Conservation (phyloP, 805 yeast species). For the Yamadazyma insecticola region DNA sequence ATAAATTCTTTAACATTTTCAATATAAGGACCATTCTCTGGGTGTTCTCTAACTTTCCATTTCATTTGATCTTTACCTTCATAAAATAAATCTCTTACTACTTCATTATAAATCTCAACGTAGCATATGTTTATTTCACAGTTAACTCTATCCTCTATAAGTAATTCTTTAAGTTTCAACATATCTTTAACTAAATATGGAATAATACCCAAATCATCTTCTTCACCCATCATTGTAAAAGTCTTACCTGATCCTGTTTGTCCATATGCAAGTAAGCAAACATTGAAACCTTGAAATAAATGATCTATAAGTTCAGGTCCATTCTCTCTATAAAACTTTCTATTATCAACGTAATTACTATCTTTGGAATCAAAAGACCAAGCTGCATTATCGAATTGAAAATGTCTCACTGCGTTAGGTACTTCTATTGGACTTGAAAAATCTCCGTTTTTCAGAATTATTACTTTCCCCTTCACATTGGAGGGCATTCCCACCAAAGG, state of each 20-base stretch:
- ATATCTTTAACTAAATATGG: constrained; percentile 49
- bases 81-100: constrained; percentile 57
- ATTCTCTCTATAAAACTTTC: constrained; percentile 44
- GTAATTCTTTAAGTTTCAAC: constrained; percentile 36
- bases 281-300: constrained; percentile 36
- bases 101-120: constrained; percentile 76
- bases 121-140: constrained; percentile 50
- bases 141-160: constrained; percentile 33
- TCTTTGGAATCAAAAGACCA: constrained; percentile 14
- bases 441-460: constrained; percentile 3
- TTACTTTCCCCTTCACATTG: constrained; percentile 13
- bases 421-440: no score
- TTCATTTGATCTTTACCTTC: constrained; percentile 12
- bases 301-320: constrained; percentile 60
- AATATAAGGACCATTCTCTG: constrained; percentile 65
- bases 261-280: constrained; percentile 41
- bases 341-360: constrained; percentile 43
- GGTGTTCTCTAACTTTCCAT: constrained; percentile 61
- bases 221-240: constrained; percentile 39
- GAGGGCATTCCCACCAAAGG: constrained; percentile 30
- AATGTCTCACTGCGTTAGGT: no score
- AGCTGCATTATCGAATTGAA: constrained; percentile 16
- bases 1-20: constrained; percentile 56
- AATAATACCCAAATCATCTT: constrained; percentile 28
- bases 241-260: constrained; percentile 43